A percentile compares a stretch with the other conserved stretches of the same genome.
Conservation (phyloP, 441 rosid genomes). For the Erodium moschatum region DNA sequence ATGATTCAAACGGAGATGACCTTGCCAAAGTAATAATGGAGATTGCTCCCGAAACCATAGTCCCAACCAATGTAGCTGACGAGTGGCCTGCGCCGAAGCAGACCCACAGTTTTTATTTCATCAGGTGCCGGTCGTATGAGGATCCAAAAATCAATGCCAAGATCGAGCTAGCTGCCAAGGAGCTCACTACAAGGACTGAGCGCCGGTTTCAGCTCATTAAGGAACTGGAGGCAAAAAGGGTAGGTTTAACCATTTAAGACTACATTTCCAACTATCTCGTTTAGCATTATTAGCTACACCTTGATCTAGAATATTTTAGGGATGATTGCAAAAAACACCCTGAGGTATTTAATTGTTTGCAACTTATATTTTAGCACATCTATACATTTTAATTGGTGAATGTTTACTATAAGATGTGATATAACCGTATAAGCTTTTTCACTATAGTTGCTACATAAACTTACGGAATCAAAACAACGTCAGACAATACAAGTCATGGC, state of each 20-base stretch:
- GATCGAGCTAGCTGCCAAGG: slow-evolving; percentile 57
- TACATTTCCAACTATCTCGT: neutral
- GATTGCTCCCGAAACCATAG: slow-evolving; percentile 28
- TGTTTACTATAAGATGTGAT: neutral
- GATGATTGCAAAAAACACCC: too few species aligned
- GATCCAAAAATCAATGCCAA: slow-evolving; percentile 63
- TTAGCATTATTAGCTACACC: too few species aligned
- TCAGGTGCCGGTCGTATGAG: slow-evolving; percentile 40
- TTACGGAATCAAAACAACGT: too few species aligned
- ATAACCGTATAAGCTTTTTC: neutral
- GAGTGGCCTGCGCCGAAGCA: slow-evolving; percentile 60
- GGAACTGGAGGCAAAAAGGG: slow-evolving; percentile 49
- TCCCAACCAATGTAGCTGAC: slow-evolving; percentile 43
- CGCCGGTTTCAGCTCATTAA: slow-evolving; percentile 38
- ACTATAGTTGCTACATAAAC: neutral
- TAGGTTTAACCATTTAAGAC: slow-evolving; percentile 31
- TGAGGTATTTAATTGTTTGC: too few species aligned
- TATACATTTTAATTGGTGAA: neutral
- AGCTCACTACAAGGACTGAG: slow-evolving; percentile 43
- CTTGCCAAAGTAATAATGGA: slow-evolving; percentile 28
- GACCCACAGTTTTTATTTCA: slow-evolving; percentile 50
- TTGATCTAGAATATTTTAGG: too few species aligned
- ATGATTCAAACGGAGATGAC: slow-evolving; percentile 42
- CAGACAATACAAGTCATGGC: too few species aligned
- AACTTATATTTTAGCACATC: neutral